A percentile compares a stretch with the other conserved stretches of the same genome.
Evolutionary conservation across 2,329 filamentous ascomycete species (phyloP).

Genomic region (Fusarium dimerum): DNA sequence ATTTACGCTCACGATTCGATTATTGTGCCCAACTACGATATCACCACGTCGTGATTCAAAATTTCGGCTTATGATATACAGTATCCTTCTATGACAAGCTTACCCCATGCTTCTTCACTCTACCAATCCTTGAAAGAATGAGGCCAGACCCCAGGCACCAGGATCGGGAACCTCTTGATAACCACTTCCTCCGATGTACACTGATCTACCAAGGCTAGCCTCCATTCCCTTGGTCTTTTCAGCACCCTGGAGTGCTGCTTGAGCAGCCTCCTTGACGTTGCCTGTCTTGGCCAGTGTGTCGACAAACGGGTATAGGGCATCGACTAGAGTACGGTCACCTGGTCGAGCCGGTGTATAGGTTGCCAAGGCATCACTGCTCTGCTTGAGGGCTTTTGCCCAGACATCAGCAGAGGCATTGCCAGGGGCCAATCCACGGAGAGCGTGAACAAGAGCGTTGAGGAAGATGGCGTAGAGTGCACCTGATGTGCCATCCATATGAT

Average conservation of each 20-base stretch:
- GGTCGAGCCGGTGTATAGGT: constrained; percentile 88
- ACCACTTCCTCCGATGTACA: constrained; percentile 47
- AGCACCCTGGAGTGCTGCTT: constrained; percentile 73
- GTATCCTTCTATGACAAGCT: background rate
- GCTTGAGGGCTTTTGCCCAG: constrained; percentile 67
- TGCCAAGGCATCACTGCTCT: constrained; percentile 69
- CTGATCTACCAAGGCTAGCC: constrained; percentile 71
- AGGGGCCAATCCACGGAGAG: constrained; percentile 46
- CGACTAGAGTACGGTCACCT: constrained; percentile 87
- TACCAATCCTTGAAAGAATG: constrained; percentile 75
- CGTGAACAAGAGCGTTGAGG: constrained; percentile 78
- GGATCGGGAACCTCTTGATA: constrained; percentile 55
- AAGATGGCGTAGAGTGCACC: constrained; percentile 76
- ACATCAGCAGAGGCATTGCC: constrained; percentile 42
- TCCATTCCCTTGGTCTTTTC: constrained; percentile 90
- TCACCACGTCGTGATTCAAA: background rate
- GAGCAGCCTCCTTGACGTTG: constrained; percentile 71
- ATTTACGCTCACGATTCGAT: constrained; percentile 18
- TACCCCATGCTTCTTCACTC: constrained; percentile 33
- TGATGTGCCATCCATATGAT: constrained; percentile 62
- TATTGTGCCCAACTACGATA: background rate
- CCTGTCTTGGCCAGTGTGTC: constrained; percentile 65
- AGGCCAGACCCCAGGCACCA: constrained; percentile 73
- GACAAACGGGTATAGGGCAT: constrained; percentile 87
- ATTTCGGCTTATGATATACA: background rate